Base-by-base conservation (phyloP, 352 stramenopile species). In the Phytopythium mirpurense region DNA sequence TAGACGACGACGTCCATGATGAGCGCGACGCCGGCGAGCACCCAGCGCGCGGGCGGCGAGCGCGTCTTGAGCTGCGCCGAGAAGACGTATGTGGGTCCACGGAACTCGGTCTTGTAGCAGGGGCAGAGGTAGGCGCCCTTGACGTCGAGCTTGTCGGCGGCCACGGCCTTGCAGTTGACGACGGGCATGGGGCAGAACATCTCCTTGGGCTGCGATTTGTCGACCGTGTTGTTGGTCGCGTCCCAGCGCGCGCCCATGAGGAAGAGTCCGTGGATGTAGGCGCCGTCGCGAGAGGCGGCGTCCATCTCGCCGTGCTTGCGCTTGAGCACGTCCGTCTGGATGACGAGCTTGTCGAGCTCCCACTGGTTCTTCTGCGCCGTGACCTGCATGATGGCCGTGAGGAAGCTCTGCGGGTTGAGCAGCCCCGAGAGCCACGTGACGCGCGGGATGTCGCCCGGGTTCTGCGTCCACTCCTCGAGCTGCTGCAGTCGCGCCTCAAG, bases 111-210 rank as follows among this genome's bases (percentile, higher is more conserved):
- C 74, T 98, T 98, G 80, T 99, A 99, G 43, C 88, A 93, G 24
- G 97, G 96, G 62, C 96, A 99, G 6, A 96, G 56, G 68, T 97
- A 98, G 26, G 98, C 82, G 3, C 93, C 95, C 49, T 96, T 97
- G 32, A 96, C 53, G 47, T 98, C 96, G 3, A 97, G 83, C 56
- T 98, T 98, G 62, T 99, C 96, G 7, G 86, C 70, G 0, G 91
- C 85, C 14, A 99, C 91, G 27, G 96, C 96, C 63, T 97, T 98
- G 63, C 97, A 96, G 68, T 98, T 98, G 66, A 99, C 97, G 47
- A 99, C 87, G 21, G 97, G 96, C 93, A 99, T 98, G 23, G 78
- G 53, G 37, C 79, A 98, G 61, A 98, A 99, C 93, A 99, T 99
- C 65, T 99, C 97, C 67, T 98, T 98, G 15, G 96, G 96, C 51